Percentiles rank a stretch among this genome's conserved stretches.
Evolutionary conservation across 169 alveolate species (phyloP).

Genomic region (Eimeria tenella): DNA sequence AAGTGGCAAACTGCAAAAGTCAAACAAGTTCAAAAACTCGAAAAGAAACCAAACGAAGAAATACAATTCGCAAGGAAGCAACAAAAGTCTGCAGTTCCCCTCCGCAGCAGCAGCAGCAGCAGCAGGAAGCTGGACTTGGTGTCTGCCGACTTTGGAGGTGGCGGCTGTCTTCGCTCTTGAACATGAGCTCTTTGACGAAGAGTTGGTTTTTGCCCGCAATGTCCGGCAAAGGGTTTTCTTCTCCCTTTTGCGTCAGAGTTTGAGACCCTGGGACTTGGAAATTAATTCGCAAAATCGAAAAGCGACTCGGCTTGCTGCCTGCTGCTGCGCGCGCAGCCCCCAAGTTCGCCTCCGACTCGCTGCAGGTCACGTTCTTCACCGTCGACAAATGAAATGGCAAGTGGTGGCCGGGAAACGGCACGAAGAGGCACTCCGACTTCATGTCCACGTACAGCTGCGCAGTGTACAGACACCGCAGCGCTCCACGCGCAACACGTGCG

Average conservation of each 20-base stretch:
- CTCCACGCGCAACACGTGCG: too few species aligned
- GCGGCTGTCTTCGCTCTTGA: constrained; percentile 92
- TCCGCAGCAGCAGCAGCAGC: too few species aligned
- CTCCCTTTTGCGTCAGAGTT: constrained; percentile 72
- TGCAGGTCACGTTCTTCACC: constrained; percentile 76
- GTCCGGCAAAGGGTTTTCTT: constrained; percentile 78
- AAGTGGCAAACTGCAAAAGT: too few species aligned
- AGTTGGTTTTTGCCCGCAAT: constrained; percentile 73
- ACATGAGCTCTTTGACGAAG: constrained; percentile 95
- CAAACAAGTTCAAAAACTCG: too few species aligned
- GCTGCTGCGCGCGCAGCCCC: background rate
- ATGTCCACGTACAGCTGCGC: constrained; percentile 77
- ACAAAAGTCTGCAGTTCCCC: too few species aligned
- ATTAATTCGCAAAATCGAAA: constrained; percentile 62
- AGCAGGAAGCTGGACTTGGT: too few species aligned
- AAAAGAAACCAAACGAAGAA: background rate
- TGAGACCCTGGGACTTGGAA: constrained; percentile 79
- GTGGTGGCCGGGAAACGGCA: constrained; percentile 67
- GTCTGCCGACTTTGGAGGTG: constrained; percentile 89
- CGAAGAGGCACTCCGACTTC: constrained; percentile 72
- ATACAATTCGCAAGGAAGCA: too few species aligned
- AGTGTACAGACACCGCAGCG: background rate
- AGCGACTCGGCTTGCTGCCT: background rate
- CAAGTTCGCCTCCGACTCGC: constrained; percentile 64
- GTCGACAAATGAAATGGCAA: constrained; percentile 80